phyloP scores from a whole-genome alignment of 1,284 basidiomycete species.

The Naganishia albida region DNA sequence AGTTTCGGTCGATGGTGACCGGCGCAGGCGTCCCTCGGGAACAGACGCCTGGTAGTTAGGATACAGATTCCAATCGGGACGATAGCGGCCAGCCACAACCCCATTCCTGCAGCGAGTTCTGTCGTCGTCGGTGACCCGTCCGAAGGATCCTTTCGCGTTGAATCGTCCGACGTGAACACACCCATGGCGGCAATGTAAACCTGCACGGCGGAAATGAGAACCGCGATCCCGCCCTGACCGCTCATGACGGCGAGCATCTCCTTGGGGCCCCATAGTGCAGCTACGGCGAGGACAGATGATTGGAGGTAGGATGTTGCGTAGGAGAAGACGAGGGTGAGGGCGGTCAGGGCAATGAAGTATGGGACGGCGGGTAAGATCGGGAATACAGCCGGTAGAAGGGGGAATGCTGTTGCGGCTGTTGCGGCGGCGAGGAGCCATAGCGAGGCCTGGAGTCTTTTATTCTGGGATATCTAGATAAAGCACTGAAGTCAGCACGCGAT shows the following conservation, averaged over 20 bases:
- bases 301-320: slow-evolving; percentile 49
- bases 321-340: slow-evolving; percentile 44
- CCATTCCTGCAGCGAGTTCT: slow-evolving; percentile 42
- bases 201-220: slow-evolving; percentile 49
- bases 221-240: slow-evolving; percentile 53
- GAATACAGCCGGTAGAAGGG: slow-evolving; percentile 46
- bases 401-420: slow-evolving; percentile 43
- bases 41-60: slow-evolving; percentile 20
- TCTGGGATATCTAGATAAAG: slow-evolving; percentile 41
- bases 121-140: slow-evolving; percentile 24
- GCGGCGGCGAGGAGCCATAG: slow-evolving; percentile 43
- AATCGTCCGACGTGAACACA: slow-evolving; percentile 27
- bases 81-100: slow-evolving; percentile 45
- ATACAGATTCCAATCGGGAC: slow-evolving; percentile 29
- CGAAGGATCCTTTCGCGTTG: background rate
- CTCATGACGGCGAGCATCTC: slow-evolving; percentile 53
- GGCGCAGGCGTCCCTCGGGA: background rate
- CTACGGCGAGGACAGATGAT: slow-evolving; percentile 49
- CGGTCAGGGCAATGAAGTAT: slow-evolving; percentile 43
- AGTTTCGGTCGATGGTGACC: background rate
- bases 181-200: slow-evolving; percentile 45
- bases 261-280: slow-evolving; percentile 44
- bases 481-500: slow-evolving; percentile 17
- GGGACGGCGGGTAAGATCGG: slow-evolving; percentile 39
- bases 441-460: slow-evolving; percentile 42